Base-by-base conservation (phyloP, 345 rosid species). In the Hirschfeldia incana region DNA sequence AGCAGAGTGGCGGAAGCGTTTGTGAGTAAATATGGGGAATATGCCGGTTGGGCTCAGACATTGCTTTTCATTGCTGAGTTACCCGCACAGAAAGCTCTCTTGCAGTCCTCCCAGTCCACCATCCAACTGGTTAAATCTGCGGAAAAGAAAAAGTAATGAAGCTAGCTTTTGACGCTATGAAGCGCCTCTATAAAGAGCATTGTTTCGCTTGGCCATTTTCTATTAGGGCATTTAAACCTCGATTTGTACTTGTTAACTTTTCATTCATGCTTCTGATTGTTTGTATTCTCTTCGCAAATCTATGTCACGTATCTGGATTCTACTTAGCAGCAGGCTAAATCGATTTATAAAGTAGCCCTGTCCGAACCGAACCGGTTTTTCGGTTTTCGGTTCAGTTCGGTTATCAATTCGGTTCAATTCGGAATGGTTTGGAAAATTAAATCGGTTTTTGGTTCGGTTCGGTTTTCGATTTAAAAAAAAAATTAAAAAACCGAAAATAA, bases 21-120 rank as follows among this genome's bases (percentile, higher is more conserved):
- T 85, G 98, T 91, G 81, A 84, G 82, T 77, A 94, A 88, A 78
- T 94, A 94, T 74, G 98, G 97, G 11, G 88, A 87, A 70, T 90
- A 91, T 87, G 98, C 98, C 68, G 98, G 97, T 72, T 92, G 98
- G 97, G 98, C 98, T 62, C 98, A 94, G 76, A 94, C 97, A 65
- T 77, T 91, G 70, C 94, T 94, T 62, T 94, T 94, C 83, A 85
- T 92, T 58, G 95, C 98, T 1, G 98, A 94, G 69, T 80, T 94
- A 80, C 97, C 98, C 70, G 74, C 98, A 58, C 98, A 94, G 33
- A 92, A 89, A 70, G 83, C 90, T 49, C 83, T 88, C 65, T 65
- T 94, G 78, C 92, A 88, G 32, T 78, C 94, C 28, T 70, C 81
- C 53, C 76, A 73, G 72, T 70, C 78, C 61, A 67, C 78, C 61